phyloP scores from a whole-genome alignment of 2,329 filamentous ascomycete genomes.

The Ceratocystis destructans region DNA sequence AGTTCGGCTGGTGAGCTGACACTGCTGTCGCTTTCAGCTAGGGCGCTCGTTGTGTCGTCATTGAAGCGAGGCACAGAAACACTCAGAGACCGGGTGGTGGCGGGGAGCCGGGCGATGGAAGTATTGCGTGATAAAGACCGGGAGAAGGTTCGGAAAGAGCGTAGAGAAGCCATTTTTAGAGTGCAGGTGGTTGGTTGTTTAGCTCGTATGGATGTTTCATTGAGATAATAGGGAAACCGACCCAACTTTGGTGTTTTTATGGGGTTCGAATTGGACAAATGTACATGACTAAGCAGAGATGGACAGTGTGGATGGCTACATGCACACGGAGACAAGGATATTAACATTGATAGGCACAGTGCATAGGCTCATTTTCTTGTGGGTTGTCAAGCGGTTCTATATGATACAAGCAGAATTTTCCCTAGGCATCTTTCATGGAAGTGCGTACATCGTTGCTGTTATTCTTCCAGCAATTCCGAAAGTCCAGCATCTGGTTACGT shows the following conservation, averaged over 20 bases:
- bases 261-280: background rate
- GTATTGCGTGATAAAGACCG: constrained; percentile 18
- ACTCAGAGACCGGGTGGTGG: background rate
- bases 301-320: background rate
- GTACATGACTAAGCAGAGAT: constrained; percentile 5
- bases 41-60: constrained; percentile 10
- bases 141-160: constrained; percentile 16
- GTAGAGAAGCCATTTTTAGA: constrained; percentile 8
- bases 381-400: background rate
- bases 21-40: background rate
- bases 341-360: background rate
- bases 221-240: background rate
- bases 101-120: background rate
- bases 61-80: constrained; percentile 10
- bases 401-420: background rate
- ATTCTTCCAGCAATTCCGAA: constrained; percentile 80
- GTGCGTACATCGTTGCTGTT: constrained; percentile 80
- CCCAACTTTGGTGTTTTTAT: background rate
- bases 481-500: constrained; percentile 62
- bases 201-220: background rate
- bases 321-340: background rate
- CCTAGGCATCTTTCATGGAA: constrained; percentile 50
- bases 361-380: background rate
- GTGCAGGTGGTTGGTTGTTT: background rate
- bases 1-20: background rate